phyloP scores from a whole-genome alignment of 2,329 filamentous ascomycete species.

The Aureobasidium sp. region DNA sequence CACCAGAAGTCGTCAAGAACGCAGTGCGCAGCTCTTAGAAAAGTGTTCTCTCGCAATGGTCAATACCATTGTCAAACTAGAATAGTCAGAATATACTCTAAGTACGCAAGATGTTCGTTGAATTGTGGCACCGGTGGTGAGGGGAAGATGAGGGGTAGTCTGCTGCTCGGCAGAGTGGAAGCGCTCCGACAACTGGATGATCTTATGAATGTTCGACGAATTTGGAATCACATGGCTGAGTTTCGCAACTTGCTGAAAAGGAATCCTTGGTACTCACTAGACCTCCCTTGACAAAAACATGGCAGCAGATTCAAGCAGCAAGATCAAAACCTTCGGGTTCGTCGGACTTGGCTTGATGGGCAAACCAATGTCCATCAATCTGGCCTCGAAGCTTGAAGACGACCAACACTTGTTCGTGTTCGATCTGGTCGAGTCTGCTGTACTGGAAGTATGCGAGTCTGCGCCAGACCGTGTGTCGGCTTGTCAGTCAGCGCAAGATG shows the following conservation, averaged over 20 bases:
- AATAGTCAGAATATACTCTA: too few species aligned
- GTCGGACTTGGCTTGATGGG: constrained; percentile 53
- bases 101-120: background rate
- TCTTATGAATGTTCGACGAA: background rate
- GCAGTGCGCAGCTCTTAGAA: background rate
- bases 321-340: constrained; percentile 35
- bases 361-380: constrained; percentile 45
- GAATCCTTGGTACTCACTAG: background rate
- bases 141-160: background rate
- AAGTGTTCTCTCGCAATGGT: too few species aligned
- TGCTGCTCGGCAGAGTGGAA: background rate
- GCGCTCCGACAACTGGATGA: background rate
- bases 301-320: background rate
- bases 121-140: background rate
- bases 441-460: constrained; percentile 39
- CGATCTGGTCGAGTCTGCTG: constrained; percentile 39
- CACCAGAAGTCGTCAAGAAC: background rate
- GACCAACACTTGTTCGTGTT: constrained; percentile 42
- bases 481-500: constrained; percentile 40
- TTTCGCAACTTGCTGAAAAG: background rate
- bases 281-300: background rate
- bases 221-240: background rate
- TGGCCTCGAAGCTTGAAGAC: constrained; percentile 40
- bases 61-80: too few species aligned
- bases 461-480: constrained; percentile 34